Evolutionary conservation across 2,329 filamentous ascomycete genomes (phyloP).

Genomic region (Fragosphaeria purpurea): DNA sequence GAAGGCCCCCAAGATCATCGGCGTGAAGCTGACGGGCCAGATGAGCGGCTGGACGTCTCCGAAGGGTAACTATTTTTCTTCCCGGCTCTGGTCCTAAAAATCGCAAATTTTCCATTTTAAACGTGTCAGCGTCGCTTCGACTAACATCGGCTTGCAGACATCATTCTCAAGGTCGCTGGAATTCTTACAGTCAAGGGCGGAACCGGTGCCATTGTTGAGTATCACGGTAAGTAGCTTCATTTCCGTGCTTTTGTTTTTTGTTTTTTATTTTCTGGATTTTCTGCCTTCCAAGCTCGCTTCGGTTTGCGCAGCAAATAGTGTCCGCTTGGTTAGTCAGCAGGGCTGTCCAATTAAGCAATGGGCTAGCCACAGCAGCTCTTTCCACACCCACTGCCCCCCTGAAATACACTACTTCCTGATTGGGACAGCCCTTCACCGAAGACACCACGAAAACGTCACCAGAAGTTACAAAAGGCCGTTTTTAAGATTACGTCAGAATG

Average conservation of each 20-base stretch:
- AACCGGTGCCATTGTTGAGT: constrained; percentile 83
- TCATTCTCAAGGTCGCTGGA: constrained; percentile 94
- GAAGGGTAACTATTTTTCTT: constrained; percentile 55
- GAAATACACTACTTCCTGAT: too few relatives aligned
- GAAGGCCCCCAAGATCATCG: constrained; percentile 94
- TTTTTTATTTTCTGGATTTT: neutral
- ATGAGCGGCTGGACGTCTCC: constrained; percentile 86
- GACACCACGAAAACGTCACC: too few relatives aligned
- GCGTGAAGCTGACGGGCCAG: constrained; percentile 86
- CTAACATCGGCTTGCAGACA: constrained; percentile 44
- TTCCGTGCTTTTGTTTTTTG: neutral
- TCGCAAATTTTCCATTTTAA: neutral
- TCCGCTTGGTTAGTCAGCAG: too few relatives aligned
- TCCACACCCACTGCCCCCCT: too few relatives aligned
- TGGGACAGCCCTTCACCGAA: too few relatives aligned
- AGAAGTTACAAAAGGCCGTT: too few relatives aligned
- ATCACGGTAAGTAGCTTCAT: constrained; percentile 34
- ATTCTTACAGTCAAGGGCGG: constrained; percentile 97
- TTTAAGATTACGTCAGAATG: too few relatives aligned
- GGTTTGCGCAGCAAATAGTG: too few relatives aligned
- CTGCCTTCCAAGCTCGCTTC: neutral
- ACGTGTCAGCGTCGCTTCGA: too few relatives aligned
- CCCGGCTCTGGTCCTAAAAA: constrained; percentile 1
- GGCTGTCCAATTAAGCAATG: too few relatives aligned
- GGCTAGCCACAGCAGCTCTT: too few relatives aligned